These are phyloP conservation scores for Eucalyptus cloeziana DNA, from an alignment of 345 rosid species.

Conservation along the genomic window DNA sequence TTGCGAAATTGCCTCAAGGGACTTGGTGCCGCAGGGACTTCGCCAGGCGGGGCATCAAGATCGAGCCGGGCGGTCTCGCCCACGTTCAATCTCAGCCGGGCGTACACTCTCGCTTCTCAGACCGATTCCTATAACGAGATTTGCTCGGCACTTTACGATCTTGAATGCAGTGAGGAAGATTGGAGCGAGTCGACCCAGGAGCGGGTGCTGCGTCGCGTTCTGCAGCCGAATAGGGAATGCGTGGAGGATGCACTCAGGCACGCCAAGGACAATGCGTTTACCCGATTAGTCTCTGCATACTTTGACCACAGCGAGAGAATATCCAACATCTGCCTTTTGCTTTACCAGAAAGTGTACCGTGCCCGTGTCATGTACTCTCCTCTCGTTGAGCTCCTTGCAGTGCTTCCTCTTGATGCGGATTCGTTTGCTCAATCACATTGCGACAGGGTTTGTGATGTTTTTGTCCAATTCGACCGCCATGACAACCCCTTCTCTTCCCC, in stretches of 20 bases:
- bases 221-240: slow-evolving; percentile 36
- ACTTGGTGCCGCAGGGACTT: slow-evolving; percentile 10
- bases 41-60: slow-evolving; percentile 31
- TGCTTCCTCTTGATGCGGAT: slow-evolving; percentile 26
- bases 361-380: slow-evolving; percentile 44
- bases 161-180: neutral
- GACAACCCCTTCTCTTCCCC: slow-evolving; percentile 64
- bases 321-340: slow-evolving; percentile 37
- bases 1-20: slow-evolving; percentile 31
- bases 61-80: slow-evolving; percentile 27
- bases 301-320: slow-evolving; percentile 52
- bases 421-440: slow-evolving; percentile 30
- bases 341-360: slow-evolving; percentile 24
- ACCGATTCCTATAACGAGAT: slow-evolving; percentile 58
- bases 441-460: slow-evolving; percentile 26
- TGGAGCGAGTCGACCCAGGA: neutral
- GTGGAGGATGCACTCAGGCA: slow-evolving; percentile 43
- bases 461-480: slow-evolving; percentile 26
- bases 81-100: slow-evolving; percentile 29
- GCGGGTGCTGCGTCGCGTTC: slow-evolving; percentile 25
- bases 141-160: slow-evolving; percentile 21
- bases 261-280: slow-evolving; percentile 26
- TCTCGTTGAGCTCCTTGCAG: slow-evolving; percentile 35
- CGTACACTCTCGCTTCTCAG: slow-evolving; percentile 35
- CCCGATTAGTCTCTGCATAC: slow-evolving; percentile 41